Evolutionary conservation across 768 basidiomycete species (phyloP).

Genomic region (Agaricus subrufescens): DNA sequence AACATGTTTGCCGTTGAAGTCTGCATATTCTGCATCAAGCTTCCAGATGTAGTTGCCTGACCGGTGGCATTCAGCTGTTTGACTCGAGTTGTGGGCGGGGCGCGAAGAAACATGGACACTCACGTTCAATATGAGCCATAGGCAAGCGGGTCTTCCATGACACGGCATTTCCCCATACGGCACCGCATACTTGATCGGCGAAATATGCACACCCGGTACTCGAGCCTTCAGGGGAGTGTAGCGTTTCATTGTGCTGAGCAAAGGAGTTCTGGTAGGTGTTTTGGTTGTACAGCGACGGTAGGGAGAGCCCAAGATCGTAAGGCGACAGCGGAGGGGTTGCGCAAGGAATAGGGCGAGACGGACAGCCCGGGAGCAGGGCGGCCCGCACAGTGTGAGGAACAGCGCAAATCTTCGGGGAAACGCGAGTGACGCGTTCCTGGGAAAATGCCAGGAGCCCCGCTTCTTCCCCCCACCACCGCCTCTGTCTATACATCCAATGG

Average conservation of each 20-base stretch:
- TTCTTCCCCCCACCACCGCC: too few species aligned
- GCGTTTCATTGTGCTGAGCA: slow-evolving; percentile 27
- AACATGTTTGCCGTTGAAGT: too few species aligned
- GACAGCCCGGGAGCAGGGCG: too few species aligned
- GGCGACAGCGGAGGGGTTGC: too few species aligned
- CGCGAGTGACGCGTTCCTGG: too few species aligned
- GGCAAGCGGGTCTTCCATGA: slow-evolving; percentile 44
- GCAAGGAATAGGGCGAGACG: too few species aligned
- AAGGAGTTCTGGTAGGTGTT: slow-evolving; percentile 40
- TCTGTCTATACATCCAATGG: too few species aligned
- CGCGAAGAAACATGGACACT: slow-evolving; percentile 16
- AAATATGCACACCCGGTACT: slow-evolving; percentile 42
- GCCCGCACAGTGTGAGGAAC: too few species aligned
- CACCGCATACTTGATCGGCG: slow-evolving; percentile 42
- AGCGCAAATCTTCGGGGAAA: too few species aligned
- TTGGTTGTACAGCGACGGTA: slow-evolving; percentile 38
- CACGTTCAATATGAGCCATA: slow-evolving; percentile 43
- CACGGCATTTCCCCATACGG: slow-evolving; percentile 54
- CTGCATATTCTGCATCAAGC: slow-evolving; percentile 26
- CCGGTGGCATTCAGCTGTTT: background rate
- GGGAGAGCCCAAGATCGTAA: background rate
- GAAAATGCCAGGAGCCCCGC: too few species aligned
- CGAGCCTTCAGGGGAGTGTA: slow-evolving; percentile 32
- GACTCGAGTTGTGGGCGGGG: too few species aligned
- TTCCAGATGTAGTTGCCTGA: slow-evolving; percentile 54